Evolutionary conservation across 441 rosid genomes (phyloP), one percentile per base, ranked within the genome.

Genomic region (Cnidoscolus chayamansa): DNA sequence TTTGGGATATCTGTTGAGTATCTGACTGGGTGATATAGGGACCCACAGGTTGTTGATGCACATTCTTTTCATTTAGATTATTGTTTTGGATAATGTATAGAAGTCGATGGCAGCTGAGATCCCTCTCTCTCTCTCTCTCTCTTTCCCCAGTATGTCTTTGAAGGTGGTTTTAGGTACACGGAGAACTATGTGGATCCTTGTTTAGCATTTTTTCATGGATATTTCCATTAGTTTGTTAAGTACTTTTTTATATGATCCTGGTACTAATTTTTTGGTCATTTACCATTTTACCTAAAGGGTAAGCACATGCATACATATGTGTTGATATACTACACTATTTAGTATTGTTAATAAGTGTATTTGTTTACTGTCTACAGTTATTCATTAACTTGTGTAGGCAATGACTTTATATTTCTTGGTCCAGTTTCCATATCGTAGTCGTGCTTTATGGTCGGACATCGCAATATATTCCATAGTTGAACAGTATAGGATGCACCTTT

Each of bases 51-150:
- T 64, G 31, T 65, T 47, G n/a, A 17, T 3, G 1, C 5, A 32
- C 17, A 5, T 74, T 61, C 0, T 67, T 68, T 25, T 73, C 10
- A 31, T 60, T 64, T 48, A 19, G 25, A 37, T 64, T 49, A 48
- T 62, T 54, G 63, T 54, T 74, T 48, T 13, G 1, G 63, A 62
- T 30, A 19, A 30, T 20, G 9, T 49, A 7, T 0, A 37, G 32
- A 67, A 25, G 20, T 31, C 51, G 19, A 67, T 11, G 55, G 10
- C 12, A 35, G 19, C 51, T 51, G 10, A 74, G 43, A 51, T 55
- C 68, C 8, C 20, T 13, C 1, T 56, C 19, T 17, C 5, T 16
- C 5, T 35, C 40, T 35, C 5, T 2, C 40, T 40, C 16, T 2
- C 10, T 55, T 48, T 49, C 0, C 40, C 25, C 25, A 25, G 25